Base-by-base conservation (phyloP, 164 flowering plant genomes). In the Sedum album region DNA sequence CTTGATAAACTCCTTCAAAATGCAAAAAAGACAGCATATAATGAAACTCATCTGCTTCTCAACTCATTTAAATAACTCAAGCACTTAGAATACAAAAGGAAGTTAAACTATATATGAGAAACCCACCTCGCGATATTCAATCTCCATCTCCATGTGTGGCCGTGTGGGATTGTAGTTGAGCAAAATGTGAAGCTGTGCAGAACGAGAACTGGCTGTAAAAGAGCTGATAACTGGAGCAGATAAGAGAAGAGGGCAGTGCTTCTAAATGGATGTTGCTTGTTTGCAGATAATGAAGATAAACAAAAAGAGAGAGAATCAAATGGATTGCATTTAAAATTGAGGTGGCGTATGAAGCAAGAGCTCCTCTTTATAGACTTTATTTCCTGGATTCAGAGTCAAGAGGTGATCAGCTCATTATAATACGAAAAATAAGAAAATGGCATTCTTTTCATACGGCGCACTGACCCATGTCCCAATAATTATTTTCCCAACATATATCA, bases 1-100 rank as follows among this genome's bases (percentile, higher is more conserved):
- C 75, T 75, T 86, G 57, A 87, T 79, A 48, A 82, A 88, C 41
- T 79, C 97, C 97, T 89, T 17, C 66, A 66, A 23, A n/a, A n/a
- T 41, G 8, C 46, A 9, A 41, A 41, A 0, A 41, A 41, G 2
- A 41, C 2, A 11, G 11, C 46, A 11, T 11, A 41, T 41, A 8
- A 13, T 41, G 8, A 41, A 41, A n/a, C n/a, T n/a, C n/a, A n/a
- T n/a, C n/a, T n/a, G n/a, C n/a, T n/a, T n/a, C n/a, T 11, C 7
- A 33, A 8, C 6, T 20, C 63, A 14, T 1, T 5, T 2, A 20
- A 41, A 66, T n/a, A 28, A 7, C n/a, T 21, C 41, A 8, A n/a
- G 30, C 65, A n/a, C n/a, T n/a, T n/a, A 6, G 33, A 14, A 28
- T 7, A 63, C 15, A 64, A 67, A 67, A 55, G 57, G 57, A 46